Base-by-base conservation (phyloP, 2,329 filamentous ascomycete species). In the Cryphonectria radicalis region DNA sequence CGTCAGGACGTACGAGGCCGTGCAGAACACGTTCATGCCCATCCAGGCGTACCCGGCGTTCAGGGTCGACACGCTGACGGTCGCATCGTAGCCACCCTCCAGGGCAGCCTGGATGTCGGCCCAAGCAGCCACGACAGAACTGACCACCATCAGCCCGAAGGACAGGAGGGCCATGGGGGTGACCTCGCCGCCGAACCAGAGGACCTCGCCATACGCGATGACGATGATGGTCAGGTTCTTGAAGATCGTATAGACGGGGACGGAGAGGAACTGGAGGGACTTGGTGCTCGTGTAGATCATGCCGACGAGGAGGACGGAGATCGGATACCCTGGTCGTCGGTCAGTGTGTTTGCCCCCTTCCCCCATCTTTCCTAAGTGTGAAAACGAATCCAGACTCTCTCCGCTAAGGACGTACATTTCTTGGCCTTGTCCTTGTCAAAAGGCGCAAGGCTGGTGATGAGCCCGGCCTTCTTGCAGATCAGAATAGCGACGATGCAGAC, bases 271-370 rank as follows among this genome's bases (percentile, higher is more conserved):
- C 83, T 98, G 94, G 63, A 99, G 90, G 28, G 96, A 94, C 85
- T 98, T 98, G 78, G 93, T 96, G 78, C 94, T 91, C 69, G 96
- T 98, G 84, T 98, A 99, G 83, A 99, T 98, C 96, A 98, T 99
- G 80, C 94, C 95, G 79, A 98, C 96, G 75, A 99, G 91, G 73
- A 98, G 92, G 69, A 98, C 86, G 71, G 96, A 97, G 78, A 99
- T 94, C 65, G 96, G 96, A 79, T 98, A 97, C 96, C 95, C 94
- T 97, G 77, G 17, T 68, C 53, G 25, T 65, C 67, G 46, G 55
- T 72, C 62, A 74, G 71, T 74, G 60, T 73, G 57, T 55, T 22
- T 40, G 35, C 22, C n/a, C 19, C 22, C 13, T 22, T 22, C 35
- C 10, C 22, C 22, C 22, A 11, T 35, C 59, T 19, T 11, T 11